Evolutionary conservation across 2,329 filamentous ascomycete genomes (phyloP), one percentile per base, ranked within the genome.

Genomic region (Calonectria ilicicola): DNA sequence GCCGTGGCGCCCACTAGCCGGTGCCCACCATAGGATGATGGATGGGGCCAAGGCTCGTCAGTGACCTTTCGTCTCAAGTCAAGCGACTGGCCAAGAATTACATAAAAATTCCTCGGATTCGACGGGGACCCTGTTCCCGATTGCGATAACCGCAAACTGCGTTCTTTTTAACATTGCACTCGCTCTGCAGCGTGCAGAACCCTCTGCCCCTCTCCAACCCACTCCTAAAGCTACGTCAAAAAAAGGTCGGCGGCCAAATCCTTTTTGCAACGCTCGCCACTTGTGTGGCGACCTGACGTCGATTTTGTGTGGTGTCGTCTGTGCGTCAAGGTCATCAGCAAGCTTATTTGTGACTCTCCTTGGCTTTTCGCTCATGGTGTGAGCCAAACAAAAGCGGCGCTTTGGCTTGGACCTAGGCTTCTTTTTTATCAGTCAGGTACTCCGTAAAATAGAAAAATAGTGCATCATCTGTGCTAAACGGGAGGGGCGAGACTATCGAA

Each of bases 301-400:
- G 58, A 46, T 46, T 42, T 44, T 68, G 51, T 58, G 56, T 46
- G 15, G 53, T 68, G 42, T 46, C 53, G 65, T 68, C 65, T 62
- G 65, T 62, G 65, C 58, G 65, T 67, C 53, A 62, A 62, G 29
- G 53, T 68, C 53, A 68, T 53, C 53, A 68, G 65, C 65, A 68
- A 68, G 65, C 65, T 68, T 62, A 68, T 60, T 60, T 60, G 53
- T 51, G 46, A 44, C 23, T 63, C 53, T 51, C 15, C 29, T 35
- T 27, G 32, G 32, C 23, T 35, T n/a, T 14, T 42, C 29, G 32
- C 32, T 35, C 10, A 10, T 35, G 32, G 47, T 17, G 17, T 15
- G n/a, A 38, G 29, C 63, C 63, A 47, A 65, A 53, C 51, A 21
- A 58, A 35, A 12, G 44, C 47, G 44, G 51, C 56, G 65, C 65